Percentiles rank a stretch among this genome's conserved stretches.
These are phyloP conservation scores for Phytophthora pini DNA, from an alignment of 352 stramenopile species.

Conservation along the genomic window DNA sequence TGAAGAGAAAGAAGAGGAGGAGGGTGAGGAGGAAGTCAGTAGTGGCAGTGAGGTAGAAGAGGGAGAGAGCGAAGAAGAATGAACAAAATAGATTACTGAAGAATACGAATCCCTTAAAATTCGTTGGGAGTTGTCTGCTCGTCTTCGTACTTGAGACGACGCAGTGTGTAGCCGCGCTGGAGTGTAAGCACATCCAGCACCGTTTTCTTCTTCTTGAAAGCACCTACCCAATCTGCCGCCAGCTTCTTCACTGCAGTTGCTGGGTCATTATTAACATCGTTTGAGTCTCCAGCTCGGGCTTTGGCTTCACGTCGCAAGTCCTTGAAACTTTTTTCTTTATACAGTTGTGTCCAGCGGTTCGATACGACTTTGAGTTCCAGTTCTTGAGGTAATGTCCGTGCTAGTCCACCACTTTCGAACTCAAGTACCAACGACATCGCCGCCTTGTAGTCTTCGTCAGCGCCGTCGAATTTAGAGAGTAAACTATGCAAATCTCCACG, in stretches of 20 bases:
- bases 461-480: constrained; percentile 43
- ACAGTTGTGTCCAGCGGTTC: constrained; percentile 66
- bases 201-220: constrained; percentile 50
- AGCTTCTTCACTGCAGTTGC: constrained; percentile 22
- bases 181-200: constrained; percentile 56
- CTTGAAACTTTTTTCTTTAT: constrained; percentile 48
- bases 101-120: constrained; percentile 27
- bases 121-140: constrained; percentile 1
- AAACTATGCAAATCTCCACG: constrained; percentile 65
- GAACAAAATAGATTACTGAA: constrained; percentile 27
- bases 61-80: constrained; percentile 22
- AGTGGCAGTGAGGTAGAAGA: constrained; percentile 17
- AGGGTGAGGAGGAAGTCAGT: constrained; percentile 3
- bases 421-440: constrained; percentile 20
- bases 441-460: constrained; percentile 54
- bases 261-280: neutral
- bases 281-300: neutral
- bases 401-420: constrained; percentile 1
- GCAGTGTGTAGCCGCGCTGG: constrained; percentile 47
- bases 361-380: constrained; percentile 50
- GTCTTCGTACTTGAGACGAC: constrained; percentile 44
- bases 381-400: constrained; percentile 19
- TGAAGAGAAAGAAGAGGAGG: constrained; percentile 13
- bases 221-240: constrained; percentile 44
- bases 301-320: constrained; percentile 48